A percentile compares a stretch with the other conserved stretches of the same genome.
These are phyloP conservation scores for Lepidium campestre DNA, from an alignment of 441 rosid species.

Conservation along the genomic window DNA sequence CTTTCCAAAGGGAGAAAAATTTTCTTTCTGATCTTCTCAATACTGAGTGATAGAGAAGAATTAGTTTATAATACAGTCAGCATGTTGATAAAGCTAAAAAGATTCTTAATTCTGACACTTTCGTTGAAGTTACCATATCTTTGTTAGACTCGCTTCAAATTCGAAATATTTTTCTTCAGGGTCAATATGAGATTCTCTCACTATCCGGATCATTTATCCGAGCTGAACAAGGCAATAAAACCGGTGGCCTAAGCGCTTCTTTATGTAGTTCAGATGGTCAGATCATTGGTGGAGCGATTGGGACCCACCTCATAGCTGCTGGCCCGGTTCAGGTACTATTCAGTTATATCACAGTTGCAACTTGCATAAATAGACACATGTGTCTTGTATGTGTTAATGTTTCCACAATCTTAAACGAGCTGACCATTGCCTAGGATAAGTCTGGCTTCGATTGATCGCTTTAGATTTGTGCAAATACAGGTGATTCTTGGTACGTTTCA, in stretches of 20 bases:
- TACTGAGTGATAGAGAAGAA: not conserved
- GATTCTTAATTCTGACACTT: not conserved
- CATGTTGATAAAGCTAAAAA: not conserved
- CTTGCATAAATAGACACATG: not conserved
- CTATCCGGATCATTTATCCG: conserved; percentile 82
- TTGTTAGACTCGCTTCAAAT: not conserved
- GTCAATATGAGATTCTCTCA: conserved; percentile 81
- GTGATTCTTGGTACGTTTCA: conserved; percentile 83
- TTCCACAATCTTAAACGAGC: not conserved
- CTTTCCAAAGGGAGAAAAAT: not conserved
- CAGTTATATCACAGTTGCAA: not conserved
- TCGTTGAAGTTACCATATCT: conserved; percentile 1
- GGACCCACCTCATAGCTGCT: conserved; percentile 74
- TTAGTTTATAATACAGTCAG: not conserved
- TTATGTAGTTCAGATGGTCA: conserved; percentile 64
- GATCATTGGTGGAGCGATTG: conserved; percentile 84
- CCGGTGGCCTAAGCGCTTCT: conserved; percentile 80
- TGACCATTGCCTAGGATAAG: not conserved
- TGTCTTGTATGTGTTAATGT: not conserved
- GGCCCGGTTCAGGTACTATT: conserved; percentile 83
- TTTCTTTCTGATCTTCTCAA: not conserved
- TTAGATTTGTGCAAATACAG: conserved; percentile 33
- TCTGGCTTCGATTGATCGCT: not conserved
- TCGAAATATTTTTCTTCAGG: conserved; percentile 38
- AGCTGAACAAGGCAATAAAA: conserved; percentile 63